These are phyloP conservation scores for Salix udensis DNA, from an alignment of 345 rosid species.

Conservation along the genomic window DNA sequence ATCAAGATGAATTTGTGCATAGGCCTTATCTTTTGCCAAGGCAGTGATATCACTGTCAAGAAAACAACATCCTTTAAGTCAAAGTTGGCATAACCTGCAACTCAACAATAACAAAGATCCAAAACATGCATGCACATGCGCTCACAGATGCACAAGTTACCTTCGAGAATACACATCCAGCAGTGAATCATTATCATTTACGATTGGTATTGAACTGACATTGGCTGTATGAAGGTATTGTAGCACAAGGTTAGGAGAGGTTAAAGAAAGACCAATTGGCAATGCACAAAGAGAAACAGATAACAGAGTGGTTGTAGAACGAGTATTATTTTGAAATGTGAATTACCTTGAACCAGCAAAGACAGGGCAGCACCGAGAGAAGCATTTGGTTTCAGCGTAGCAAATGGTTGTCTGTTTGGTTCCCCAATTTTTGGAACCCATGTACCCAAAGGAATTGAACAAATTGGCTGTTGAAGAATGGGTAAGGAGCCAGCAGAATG, in stretches of 20 bases:
- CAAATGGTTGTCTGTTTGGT: constrained; percentile 54
- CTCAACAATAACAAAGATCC: not conserved
- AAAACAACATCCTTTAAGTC: not conserved
- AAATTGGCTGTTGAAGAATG: constrained; percentile 78
- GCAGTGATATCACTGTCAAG: constrained; percentile 74
- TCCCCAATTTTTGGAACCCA: constrained; percentile 94
- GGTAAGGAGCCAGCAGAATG: constrained; percentile 85
- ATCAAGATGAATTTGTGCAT: constrained; percentile 84
- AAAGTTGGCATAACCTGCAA: not conserved
- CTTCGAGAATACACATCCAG: constrained; percentile 79
- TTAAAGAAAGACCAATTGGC: not conserved
- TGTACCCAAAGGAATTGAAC: constrained; percentile 76
- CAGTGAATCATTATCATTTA: constrained; percentile 77
- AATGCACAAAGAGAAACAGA: not conserved
- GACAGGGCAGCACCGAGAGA: constrained; percentile 69
- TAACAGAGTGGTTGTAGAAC: not conserved
- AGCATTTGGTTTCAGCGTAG: constrained; percentile 67
- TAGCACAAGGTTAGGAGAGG: constrained; percentile 9
- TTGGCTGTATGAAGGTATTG: constrained; percentile 49
- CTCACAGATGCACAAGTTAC: constrained; percentile 25
- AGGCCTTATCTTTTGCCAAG: constrained; percentile 83
- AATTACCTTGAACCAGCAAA: constrained; percentile 68
- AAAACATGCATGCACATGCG: not conserved
- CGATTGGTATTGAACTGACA: constrained; percentile 90
- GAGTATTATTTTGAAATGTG: not conserved